A percentile compares a stretch with the other conserved stretches of the same genome.
These are phyloP conservation scores for Kwoniella dejecticola DNA, from an alignment of 768 basidiomycete genomes.

Conservation along the genomic window DNA sequence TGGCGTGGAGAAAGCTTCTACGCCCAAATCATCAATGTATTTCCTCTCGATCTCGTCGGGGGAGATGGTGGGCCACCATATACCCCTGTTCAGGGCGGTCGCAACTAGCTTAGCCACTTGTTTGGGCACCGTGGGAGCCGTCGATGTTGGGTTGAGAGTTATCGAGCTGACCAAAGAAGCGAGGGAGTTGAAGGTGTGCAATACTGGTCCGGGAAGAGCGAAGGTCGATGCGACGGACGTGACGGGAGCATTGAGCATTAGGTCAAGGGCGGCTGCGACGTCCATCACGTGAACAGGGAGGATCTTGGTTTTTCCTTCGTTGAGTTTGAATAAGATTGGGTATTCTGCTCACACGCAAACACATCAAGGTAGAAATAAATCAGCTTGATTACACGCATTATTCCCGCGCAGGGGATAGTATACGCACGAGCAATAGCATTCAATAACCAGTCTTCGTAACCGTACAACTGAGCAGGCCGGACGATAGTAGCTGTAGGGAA, in stretches of 20 bases:
- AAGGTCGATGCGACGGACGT: constrained; percentile 62
- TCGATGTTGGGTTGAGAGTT: constrained; percentile 73
- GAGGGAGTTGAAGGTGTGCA: constrained; percentile 70
- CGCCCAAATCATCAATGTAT: constrained; percentile 72
- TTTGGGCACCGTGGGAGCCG: constrained; percentile 76
- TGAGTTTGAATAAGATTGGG: constrained; percentile 92
- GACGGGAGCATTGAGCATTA: constrained; percentile 67
- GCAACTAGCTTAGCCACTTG: constrained; percentile 67
- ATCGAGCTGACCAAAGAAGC: constrained; percentile 68
- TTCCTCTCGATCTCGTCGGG: constrained; percentile 89
- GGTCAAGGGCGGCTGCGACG: constrained; percentile 86
- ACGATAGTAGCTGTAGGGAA: constrained; percentile 88
- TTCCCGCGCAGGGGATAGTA: constrained; percentile 1
- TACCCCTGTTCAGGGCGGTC: constrained; percentile 64
- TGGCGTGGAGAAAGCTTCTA: constrained; percentile 52
- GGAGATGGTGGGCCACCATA: constrained; percentile 89
- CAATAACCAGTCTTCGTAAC: constrained; percentile 91
- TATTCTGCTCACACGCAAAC: constrained; percentile 70
- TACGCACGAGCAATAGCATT: constrained; percentile 84
- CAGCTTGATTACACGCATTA: no score
- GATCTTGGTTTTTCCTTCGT: constrained; percentile 79
- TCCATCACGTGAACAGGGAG: constrained; percentile 93
- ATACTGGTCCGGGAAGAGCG: constrained; percentile 84
- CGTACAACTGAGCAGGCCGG: constrained; percentile 80
- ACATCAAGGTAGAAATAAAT: no score